These are phyloP conservation scores for Smallanthus sonchifolius DNA, from an alignment of 129 eudicot species.

Conservation along the genomic window DNA sequence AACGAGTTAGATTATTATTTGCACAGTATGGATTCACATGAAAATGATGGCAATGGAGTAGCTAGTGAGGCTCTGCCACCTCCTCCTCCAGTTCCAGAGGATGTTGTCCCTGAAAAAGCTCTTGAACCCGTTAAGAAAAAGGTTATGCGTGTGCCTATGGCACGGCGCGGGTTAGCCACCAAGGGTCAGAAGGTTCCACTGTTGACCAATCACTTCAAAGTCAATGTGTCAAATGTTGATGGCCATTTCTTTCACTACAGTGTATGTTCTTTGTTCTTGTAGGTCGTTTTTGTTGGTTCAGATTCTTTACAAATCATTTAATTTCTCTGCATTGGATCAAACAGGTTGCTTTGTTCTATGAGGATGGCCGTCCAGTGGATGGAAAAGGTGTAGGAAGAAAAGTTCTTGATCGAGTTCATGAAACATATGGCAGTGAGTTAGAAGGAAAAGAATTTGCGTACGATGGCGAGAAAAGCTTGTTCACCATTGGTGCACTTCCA, in stretches of 20 bases:
- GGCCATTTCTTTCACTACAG: conserved; percentile 89
- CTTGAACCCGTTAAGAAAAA: conserved; percentile 43
- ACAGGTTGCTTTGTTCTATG: conserved; percentile 82
- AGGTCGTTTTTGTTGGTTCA: background rate
- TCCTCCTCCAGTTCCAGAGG: conserved; percentile 73
- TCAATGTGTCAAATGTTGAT: conserved; percentile 55
- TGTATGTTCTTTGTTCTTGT: conserved; percentile 40
- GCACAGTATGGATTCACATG: conserved; percentile 48
- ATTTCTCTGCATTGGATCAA: background rate
- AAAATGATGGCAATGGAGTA: conserved; percentile 42
- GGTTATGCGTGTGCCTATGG: conserved; percentile 59
- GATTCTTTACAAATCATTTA: background rate
- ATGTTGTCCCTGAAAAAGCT: conserved; percentile 50
- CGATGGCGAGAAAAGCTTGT: conserved; percentile 92
- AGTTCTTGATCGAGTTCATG: conserved; percentile 73
- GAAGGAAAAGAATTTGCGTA: conserved; percentile 82
- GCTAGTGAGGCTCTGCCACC: conserved; percentile 64
- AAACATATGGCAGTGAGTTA: conserved; percentile 61
- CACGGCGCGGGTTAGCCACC: conserved; percentile 64
- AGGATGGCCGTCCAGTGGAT: conserved; percentile 89
- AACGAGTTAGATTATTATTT: background rate
- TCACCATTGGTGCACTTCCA: conserved; percentile 87
- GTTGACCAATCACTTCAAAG: conserved; percentile 79
- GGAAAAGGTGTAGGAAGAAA: conserved; percentile 83
- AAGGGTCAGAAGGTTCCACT: conserved; percentile 59